Conservation (phyloP, 352 stramenopile genomes). For the Globisporangium echinulatum region DNA sequence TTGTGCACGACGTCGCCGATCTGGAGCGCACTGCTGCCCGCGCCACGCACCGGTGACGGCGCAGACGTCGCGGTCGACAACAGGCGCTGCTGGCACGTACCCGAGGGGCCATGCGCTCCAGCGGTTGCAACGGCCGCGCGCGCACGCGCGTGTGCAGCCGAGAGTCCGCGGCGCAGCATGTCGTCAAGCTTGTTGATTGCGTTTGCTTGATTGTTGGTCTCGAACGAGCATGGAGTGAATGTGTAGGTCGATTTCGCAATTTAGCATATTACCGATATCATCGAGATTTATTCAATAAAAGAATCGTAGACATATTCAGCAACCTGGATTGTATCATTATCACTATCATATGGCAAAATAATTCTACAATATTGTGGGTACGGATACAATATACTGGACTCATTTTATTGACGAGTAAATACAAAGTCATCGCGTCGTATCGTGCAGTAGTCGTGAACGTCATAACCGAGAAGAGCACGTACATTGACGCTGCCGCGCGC, state of each 20-base stretch:
- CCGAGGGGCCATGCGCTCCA: not conserved
- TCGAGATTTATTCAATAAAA: no score
- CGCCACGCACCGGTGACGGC: slow-evolving; percentile 21
- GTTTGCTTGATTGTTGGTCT: no score
- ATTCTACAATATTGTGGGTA: no score
- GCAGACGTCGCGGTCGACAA: not conserved
- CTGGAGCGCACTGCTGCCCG: slow-evolving; percentile 50
- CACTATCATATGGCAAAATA: no score
- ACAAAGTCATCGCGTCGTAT: slow-evolving; percentile 55
- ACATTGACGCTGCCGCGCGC: slow-evolving; percentile 64
- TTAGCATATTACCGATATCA: no score
- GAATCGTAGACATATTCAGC: no score
- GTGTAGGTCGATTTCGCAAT: no score
- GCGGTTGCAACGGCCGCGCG: not conserved
- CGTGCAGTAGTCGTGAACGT: slow-evolving; percentile 74
- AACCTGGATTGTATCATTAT: no score
- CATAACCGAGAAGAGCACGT: slow-evolving; percentile 85
- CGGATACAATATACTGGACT: no score
- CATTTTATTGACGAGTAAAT: no score
- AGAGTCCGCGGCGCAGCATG: slow-evolving; percentile 11
- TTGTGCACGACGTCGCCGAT: slow-evolving; percentile 71
- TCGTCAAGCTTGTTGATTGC: no score
- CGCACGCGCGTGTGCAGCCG: slow-evolving; percentile 1
- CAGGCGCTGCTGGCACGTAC: not conserved
- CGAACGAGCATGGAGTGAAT: no score